Conservation (phyloP, 169 alveolate species). For the Eimeria praecox region DNA sequence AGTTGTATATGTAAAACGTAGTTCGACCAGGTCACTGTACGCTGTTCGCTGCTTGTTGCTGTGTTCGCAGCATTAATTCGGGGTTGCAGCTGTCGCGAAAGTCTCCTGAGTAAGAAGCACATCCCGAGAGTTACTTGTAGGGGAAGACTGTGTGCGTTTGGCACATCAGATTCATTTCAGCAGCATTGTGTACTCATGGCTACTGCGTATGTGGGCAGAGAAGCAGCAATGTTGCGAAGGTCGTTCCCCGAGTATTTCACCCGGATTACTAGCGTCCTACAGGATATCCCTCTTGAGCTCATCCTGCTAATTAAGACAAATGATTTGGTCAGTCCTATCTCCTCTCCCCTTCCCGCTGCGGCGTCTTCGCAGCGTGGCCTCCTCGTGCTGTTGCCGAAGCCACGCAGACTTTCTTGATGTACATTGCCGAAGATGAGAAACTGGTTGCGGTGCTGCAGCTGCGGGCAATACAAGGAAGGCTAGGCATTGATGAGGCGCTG, state of each 20-base stretch:
- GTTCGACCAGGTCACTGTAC: not conserved
- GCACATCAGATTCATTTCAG: not conserved
- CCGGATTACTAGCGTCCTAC: slow-evolving; percentile 80
- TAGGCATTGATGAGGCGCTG: slow-evolving; percentile 79
- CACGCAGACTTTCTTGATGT: not conserved
- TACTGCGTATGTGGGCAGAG: slow-evolving; percentile 53
- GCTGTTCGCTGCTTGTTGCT: not conserved
- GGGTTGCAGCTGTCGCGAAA: slow-evolving; percentile 77
- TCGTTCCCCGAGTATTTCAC: slow-evolving; percentile 77
- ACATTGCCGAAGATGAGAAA: not conserved
- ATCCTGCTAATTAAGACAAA: slow-evolving; percentile 74
- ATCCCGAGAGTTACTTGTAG: not conserved
- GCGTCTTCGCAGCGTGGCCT: not conserved
- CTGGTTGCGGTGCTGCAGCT: slow-evolving; percentile 63
- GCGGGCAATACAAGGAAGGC: slow-evolving; percentile 71
- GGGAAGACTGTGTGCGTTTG: not conserved
- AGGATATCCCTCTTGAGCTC: slow-evolving; percentile 75
- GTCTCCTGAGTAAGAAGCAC: slow-evolving; percentile 57
- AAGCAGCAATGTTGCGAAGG: slow-evolving; percentile 56
- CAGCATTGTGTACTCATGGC: not conserved
- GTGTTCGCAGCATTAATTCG: slow-evolving; percentile 49
- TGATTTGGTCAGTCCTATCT: slow-evolving; percentile 62
- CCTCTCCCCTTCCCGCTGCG: not conserved
- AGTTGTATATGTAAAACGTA: not conserved
- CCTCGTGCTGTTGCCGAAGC: not conserved